These are phyloP conservation scores for Alliaria petiolata DNA, from an alignment of 345 rosid species.

Conservation along the genomic window DNA sequence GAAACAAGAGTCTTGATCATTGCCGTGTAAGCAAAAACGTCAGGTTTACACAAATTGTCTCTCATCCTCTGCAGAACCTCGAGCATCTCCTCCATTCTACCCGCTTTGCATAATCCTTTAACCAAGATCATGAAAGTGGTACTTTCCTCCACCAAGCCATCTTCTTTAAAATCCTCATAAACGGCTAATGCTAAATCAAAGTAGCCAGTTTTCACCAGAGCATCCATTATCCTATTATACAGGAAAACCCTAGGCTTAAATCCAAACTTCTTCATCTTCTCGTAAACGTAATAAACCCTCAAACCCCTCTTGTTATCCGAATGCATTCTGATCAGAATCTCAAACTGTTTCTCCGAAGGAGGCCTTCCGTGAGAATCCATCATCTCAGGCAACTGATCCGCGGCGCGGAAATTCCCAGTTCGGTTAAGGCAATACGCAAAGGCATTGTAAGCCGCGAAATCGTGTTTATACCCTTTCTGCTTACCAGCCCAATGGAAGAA, in stretches of 20 bases:
- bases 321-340: conserved; percentile 94
- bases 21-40: conserved; percentile 85
- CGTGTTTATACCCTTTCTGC: conserved; percentile 77
- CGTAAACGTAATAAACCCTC: conserved; percentile 74
- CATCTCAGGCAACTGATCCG: conserved; percentile 82
- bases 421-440: conserved; percentile 81
- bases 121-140: conserved; percentile 73
- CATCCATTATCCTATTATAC: conserved; percentile 80
- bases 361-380: conserved; percentile 83
- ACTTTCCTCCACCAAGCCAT: conserved; percentile 71
- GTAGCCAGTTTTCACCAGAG: conserved; percentile 54
- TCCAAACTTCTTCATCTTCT: conserved; percentile 86
- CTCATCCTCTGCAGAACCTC: conserved; percentile 70
- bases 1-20: conserved; percentile 62
- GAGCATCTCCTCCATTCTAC: conserved; percentile 55
- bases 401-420: conserved; percentile 59
- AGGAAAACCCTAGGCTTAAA: conserved; percentile 64
- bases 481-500: conserved; percentile 95
- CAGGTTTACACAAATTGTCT: conserved; percentile 62
- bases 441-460: conserved; percentile 81
- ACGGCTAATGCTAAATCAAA: conserved; percentile 73
- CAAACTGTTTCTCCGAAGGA: conserved; percentile 82
- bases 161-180: conserved; percentile 71
- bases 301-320: conserved; percentile 72
- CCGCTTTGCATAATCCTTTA: conserved; percentile 74